Evolutionary conservation across 1,284 basidiomycete species (phyloP).

Genomic region (Cutaneotrichosporon curvatum): DNA sequence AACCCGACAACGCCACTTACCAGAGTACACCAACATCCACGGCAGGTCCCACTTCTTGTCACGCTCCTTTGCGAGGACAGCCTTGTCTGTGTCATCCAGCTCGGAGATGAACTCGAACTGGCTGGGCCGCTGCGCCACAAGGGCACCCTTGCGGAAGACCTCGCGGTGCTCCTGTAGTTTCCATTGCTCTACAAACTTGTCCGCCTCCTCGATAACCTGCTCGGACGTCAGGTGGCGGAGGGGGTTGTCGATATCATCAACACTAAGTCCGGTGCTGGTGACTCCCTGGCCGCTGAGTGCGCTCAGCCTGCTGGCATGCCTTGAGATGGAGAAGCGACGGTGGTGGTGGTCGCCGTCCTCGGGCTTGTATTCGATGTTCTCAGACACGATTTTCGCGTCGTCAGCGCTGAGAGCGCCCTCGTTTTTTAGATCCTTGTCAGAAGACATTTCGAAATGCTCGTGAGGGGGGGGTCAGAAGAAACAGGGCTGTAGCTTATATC

Average conservation of each 20-base stretch:
- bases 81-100: constrained; percentile 58
- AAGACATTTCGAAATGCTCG: no score
- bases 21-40: constrained; percentile 26
- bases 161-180: constrained; percentile 50
- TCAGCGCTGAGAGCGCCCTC: no score
- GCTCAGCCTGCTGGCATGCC: no score
- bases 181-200: constrained; percentile 27
- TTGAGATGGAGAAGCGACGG: no score
- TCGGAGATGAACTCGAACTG: constrained; percentile 51
- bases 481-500: no score
- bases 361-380: no score
- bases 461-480: no score
- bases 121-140: constrained; percentile 55
- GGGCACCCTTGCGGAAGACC: constrained; percentile 56
- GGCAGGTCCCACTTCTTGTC: constrained; percentile 62
- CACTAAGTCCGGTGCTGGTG: not conserved
- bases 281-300: no score
- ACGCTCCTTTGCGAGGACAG: constrained; percentile 50
- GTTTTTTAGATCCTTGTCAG: no score
- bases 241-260: constrained; percentile 18
- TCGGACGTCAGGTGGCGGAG: constrained; percentile 14
- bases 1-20: not conserved
- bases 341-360: no score
- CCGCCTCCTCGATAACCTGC: not conserved
- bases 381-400: no score